Conservation (phyloP, 2,329 filamentous ascomycete species). For the Ophiostoma perfectum region DNA sequence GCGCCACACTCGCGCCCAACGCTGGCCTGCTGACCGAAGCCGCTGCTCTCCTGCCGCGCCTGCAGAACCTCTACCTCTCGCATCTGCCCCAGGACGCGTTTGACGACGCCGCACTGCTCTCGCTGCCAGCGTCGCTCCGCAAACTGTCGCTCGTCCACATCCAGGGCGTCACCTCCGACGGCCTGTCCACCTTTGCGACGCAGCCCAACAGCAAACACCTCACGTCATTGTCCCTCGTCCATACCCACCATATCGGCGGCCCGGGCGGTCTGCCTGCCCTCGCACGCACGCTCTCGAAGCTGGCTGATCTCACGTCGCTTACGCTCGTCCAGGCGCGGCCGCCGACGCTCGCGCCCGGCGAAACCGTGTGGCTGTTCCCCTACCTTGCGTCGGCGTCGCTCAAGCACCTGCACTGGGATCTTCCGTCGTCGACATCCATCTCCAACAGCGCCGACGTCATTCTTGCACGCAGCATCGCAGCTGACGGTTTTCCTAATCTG, state of each 20-base stretch:
- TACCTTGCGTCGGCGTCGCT: slow-evolving; percentile 55
- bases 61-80: slow-evolving; percentile 56
- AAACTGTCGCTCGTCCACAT: slow-evolving; percentile 53
- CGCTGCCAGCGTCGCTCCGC: slow-evolving; percentile 47
- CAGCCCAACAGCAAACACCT: slow-evolving; percentile 41
- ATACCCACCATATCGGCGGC: slow-evolving; percentile 42
- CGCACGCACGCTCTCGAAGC: slow-evolving; percentile 54
- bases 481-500: slow-evolving; percentile 58
- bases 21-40: slow-evolving; percentile 44
- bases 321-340: slow-evolving; percentile 47
- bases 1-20: slow-evolving; percentile 49
- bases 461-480: slow-evolving; percentile 57
- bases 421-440: slow-evolving; percentile 46
- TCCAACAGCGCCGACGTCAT: slow-evolving; percentile 49
- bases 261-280: slow-evolving; percentile 51
- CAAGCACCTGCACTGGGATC: slow-evolving; percentile 57
- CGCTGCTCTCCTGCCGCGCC: slow-evolving; percentile 44
- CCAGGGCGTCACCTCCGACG: slow-evolving; percentile 50
- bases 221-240: slow-evolving; percentile 48
- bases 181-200: slow-evolving; percentile 53
- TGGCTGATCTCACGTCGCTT: slow-evolving; percentile 45
- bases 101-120: slow-evolving; percentile 50
- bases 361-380: slow-evolving; percentile 58
- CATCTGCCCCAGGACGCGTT: slow-evolving; percentile 52
- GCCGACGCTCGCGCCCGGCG: slow-evolving; percentile 50